Conservation (phyloP, 345 rosid genomes). For the Xanthoceras sorbifolium region DNA sequence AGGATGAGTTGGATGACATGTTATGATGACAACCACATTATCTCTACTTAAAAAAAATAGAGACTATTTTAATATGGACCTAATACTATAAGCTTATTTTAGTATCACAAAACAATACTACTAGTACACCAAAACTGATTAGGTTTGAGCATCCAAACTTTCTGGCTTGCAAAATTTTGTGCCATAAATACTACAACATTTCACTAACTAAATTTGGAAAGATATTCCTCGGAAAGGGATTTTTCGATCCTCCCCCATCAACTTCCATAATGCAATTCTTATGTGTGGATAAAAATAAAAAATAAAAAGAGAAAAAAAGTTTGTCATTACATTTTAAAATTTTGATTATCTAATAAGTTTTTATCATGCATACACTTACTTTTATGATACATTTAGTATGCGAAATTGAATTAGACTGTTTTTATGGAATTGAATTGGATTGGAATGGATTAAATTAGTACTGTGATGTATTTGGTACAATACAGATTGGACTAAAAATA, state of each 20-base stretch:
- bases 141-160: neutral
- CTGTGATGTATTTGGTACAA: too few relatives aligned
- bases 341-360: too few relatives aligned
- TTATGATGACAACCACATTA: slow-evolving; percentile 29
- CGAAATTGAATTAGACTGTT: too few relatives aligned
- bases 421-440: too few relatives aligned
- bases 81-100: neutral
- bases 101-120: neutral
- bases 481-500: too few relatives aligned
- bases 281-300: neutral
- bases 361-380: too few relatives aligned
- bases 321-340: neutral
- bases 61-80: neutral
- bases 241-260: neutral
- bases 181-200: neutral
- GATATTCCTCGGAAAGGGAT: neutral
- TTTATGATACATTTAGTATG: too few relatives aligned
- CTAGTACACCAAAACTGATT: neutral
- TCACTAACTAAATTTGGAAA: neutral
- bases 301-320: neutral
- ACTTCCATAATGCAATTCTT: neutral
- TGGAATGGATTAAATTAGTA: too few relatives aligned
- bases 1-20: slow-evolving; percentile 37
- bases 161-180: neutral
- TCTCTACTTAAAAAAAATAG: neutral